phyloP scores from a whole-genome alignment of 2,329 filamentous ascomycete species.

The Acrocalymma vagum region DNA sequence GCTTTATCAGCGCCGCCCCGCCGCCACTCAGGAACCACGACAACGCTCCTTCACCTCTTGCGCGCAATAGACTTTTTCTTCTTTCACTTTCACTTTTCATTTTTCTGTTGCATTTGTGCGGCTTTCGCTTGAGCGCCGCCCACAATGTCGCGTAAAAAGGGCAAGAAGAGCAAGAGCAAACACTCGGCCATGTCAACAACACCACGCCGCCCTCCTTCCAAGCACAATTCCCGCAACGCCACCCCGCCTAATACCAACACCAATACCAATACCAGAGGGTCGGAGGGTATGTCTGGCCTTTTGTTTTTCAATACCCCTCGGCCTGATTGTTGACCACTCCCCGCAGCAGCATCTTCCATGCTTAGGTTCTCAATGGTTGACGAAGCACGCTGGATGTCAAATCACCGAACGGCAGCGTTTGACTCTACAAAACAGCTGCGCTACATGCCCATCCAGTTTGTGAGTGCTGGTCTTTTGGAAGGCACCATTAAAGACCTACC shows the following conservation, averaged over 20 bases:
- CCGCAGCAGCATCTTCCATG: slow-evolving; percentile 16
- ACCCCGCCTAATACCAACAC: too few species aligned
- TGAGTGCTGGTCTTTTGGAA: slow-evolving; percentile 63
- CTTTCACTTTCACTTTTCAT: slow-evolving; percentile 7
- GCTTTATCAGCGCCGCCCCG: slow-evolving; percentile 10
- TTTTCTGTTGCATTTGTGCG: slow-evolving; percentile 4
- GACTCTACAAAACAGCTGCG: slow-evolving; percentile 61
- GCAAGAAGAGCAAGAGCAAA: slow-evolving; percentile 38
- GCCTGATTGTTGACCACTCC: slow-evolving; percentile 24
- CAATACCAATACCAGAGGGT: too few species aligned
- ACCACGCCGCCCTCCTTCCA: slow-evolving; percentile 25
- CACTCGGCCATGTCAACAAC: slow-evolving; percentile 15
- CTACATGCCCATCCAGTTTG: slow-evolving; percentile 65
- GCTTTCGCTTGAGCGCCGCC: not conserved
- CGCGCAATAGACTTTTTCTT: slow-evolving; percentile 10
- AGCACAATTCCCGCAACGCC: slow-evolving; percentile 4
- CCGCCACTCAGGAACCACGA: slow-evolving; percentile 16
- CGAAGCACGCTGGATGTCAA: slow-evolving; percentile 66
- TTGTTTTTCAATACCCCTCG: too few species aligned
- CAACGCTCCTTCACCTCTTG: not conserved
- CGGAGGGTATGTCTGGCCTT: slow-evolving; percentile 27
- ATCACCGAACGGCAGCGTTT: slow-evolving; percentile 55
- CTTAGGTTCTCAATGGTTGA: slow-evolving; percentile 60
- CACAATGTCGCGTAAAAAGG: slow-evolving; percentile 39
- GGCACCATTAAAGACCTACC: slow-evolving; percentile 45